Base-by-base conservation (phyloP, 768 basidiomycete species). In the Filobasidium wieringae region DNA sequence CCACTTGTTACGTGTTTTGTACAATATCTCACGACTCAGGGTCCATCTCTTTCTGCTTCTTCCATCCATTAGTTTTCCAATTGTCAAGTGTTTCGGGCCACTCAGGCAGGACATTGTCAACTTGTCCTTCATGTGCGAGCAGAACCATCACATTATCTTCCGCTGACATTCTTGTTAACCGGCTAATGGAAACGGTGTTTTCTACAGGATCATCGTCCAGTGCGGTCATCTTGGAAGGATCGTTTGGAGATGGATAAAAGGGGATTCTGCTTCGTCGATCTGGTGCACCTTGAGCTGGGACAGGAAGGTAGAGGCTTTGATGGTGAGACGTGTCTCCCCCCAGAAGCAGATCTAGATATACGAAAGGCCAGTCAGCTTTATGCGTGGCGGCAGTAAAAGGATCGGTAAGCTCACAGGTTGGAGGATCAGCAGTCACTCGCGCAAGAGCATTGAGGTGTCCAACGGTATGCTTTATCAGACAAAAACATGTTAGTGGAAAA, bases 141-240 rank as follows among this genome's bases (percentile, higher is more conserved):
- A 68, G 22, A 14, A 63, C 64, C 65, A 68, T 66, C 32, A 68
- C 41, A 27, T 68, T 64, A 4, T 64, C 62, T 51, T 66, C 65
- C 8, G 34, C 51, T 24, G 55, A 59, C 61, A 64, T 63, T 22
- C 67, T 36, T 5, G 59, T 64, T 32, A 66, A 32, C 22, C 52
- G 57, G 2, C 61, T 61, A 7, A 66, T 64, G n/a, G 60, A 61
- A 19, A 63, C 31, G 0, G 55, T 59, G 36, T 60, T 60, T n/a
- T 55, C 27, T 1, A 36, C 29, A 6, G 59, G 61, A 31, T 65
- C 60, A 1, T 55, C 50, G 4, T 62, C 47, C 43, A 68, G 55
- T n/a, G 57, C 57, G 11, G 55, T 50, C 26, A 59, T 51, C 0
- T 57, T 57, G 12, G 60, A 58, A 17, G 43, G 29, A 1, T 31